Evolutionary conservation across 345 rosid species (phyloP), one percentile per base, ranked within the genome.

Genomic region (Hypericum androsaemum): DNA sequence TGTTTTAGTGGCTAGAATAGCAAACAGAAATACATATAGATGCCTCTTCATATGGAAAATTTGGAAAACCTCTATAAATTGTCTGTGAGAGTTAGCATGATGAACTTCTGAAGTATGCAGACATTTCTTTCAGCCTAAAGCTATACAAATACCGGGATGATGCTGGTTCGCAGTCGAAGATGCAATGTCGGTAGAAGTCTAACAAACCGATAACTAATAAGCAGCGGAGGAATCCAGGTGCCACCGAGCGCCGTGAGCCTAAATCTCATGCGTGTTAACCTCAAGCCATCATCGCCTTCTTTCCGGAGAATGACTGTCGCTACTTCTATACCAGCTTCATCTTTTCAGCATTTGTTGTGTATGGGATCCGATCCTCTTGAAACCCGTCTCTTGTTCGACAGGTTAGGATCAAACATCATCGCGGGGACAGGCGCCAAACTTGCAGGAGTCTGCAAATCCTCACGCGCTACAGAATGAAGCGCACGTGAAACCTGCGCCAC

Each of bases 331-430:
- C 39, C 60, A 41, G 54, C 50, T 47, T 50, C 63, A 54, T 36
- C 51, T 37, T 49, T 12, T 75, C 71, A 82, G 62, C 82, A 74
- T 68, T 63, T 78, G 79, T 88, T 88, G 75, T 82, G 96, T 58
- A 89, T 89, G 42, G 97, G 97, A 67, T 89, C 86, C 0, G 98
- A 83, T 58, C 97, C 97, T 72, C 59, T 77, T 43, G 73, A 62
- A 64, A 80, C 79, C 47, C 66, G 56, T 72, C 95, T 76, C 65
- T 83, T 89, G 56, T 74, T 68, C n/a, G 84, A 84, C 56, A 73
- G 86, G 65, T 64, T 66, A 7, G 81, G 81, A 55, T 80, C 86
- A 54, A 75, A 69, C 68, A 60, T 71, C 41, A 60, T 39, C 1
- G 83, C 67, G 58, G 90, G 94, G 0, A 75, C 65, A 37, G 81